A percentile compares a stretch with the other conserved stretches of the same genome.
Evolutionary conservation across 257 asterid species (phyloP).

Genomic region (Leptodermis oblonga): DNA sequence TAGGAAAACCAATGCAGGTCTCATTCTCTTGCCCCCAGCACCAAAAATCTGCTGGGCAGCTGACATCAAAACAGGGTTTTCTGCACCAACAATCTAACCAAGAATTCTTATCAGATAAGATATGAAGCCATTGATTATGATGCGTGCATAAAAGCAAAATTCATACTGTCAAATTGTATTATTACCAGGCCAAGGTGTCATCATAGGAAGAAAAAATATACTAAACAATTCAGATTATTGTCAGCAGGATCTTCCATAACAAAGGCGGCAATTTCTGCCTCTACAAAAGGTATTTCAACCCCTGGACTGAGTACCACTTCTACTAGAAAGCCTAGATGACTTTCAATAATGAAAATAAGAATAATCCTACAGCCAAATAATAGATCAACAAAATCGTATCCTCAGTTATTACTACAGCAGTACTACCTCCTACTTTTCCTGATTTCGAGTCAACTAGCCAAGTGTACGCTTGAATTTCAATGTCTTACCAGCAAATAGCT

Average conservation of each 20-base stretch:
- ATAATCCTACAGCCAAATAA: background rate
- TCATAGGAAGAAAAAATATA: background rate
- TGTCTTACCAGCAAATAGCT: background rate
- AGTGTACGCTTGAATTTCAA: background rate
- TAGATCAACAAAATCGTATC: background rate
- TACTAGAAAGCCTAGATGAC: background rate
- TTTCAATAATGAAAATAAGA: background rate
- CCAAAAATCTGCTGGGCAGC: conserved; percentile 97
- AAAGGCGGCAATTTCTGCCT: no score
- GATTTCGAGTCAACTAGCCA: background rate
- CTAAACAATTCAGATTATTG: background rate
- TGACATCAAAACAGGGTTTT: conserved; percentile 90
- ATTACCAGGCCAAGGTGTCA: conserved; percentile 4
- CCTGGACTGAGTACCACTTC: background rate
- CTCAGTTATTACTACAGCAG: background rate
- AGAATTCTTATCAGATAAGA: conserved; percentile 26
- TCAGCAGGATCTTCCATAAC: background rate
- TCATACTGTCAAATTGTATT: background rate
- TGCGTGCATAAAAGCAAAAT: background rate
- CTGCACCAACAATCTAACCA: conserved; percentile 90
- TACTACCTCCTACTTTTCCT: background rate
- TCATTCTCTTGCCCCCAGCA: conserved; percentile 96
- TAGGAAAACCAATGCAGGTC: conserved; percentile 90
- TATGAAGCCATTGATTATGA: background rate
- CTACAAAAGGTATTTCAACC: background rate